Evolutionary conservation across 139 green algal species (phyloP).

Genomic region (Chlamydomonas applanata): DNA sequence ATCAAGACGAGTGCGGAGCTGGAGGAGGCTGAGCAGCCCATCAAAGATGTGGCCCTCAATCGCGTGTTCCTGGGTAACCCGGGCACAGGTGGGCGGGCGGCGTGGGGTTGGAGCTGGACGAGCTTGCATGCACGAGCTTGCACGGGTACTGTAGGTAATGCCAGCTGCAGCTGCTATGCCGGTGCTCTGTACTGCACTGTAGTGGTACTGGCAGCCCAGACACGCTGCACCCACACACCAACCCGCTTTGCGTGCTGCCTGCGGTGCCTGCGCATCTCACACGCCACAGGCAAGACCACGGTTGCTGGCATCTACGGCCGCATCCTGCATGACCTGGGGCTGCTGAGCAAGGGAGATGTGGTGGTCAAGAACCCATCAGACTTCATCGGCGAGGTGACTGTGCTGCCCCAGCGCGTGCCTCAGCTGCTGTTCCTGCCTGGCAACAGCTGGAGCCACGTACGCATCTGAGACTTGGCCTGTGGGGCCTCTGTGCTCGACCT

Average conservation of each 20-base stretch:
- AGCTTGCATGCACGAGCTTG: too few species aligned
- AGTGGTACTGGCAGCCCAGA: background rate
- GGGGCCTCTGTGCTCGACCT: background rate
- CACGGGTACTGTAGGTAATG: too few species aligned
- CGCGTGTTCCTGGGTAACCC: conserved; percentile 56
- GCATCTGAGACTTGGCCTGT: background rate
- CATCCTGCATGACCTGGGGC: conserved; percentile 45
- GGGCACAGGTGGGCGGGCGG: conserved; percentile 56
- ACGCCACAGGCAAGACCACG: conserved; percentile 49
- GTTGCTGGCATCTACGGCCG: conserved; percentile 46
- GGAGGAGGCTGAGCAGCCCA: conserved; percentile 40
- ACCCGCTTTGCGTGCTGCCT: background rate
- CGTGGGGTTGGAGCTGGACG: too few species aligned
- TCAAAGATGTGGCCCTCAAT: conserved; percentile 46
- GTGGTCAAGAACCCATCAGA: conserved; percentile 42
- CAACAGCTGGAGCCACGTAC: background rate
- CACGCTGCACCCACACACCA: background rate
- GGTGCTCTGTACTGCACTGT: too few species aligned
- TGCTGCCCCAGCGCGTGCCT: too few species aligned
- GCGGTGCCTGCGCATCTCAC: background rate
- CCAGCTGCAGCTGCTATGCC: too few species aligned
- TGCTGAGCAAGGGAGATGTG: conserved; percentile 58
- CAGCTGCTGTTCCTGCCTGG: background rate
- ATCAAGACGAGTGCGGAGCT: conserved; percentile 44
- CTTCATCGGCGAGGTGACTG: conserved; percentile 28